These are phyloP conservation scores for Linum usitatissimum DNA, from an alignment of 345 rosid genomes.

Conservation along the genomic window DNA sequence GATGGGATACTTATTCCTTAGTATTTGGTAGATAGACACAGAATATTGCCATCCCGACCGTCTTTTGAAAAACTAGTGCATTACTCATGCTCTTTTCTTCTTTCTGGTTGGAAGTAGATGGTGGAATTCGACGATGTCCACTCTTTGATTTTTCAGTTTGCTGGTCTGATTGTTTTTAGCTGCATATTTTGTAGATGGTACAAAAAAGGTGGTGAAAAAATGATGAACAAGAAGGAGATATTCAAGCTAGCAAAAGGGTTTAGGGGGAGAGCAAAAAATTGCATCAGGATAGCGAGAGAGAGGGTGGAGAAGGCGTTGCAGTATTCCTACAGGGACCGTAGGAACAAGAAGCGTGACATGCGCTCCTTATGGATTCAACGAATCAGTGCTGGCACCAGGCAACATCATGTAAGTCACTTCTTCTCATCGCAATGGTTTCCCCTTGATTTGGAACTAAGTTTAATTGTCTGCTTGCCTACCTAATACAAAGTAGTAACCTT, in stretches of 20 bases:
- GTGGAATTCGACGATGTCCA: background rate
- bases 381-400: conserved; percentile 82
- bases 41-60: background rate
- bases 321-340: conserved; percentile 86
- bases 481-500: too few species aligned
- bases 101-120: background rate
- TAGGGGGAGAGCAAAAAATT: conserved; percentile 89
- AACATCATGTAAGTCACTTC: conserved; percentile 50
- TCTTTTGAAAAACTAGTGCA: background rate
- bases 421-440: background rate
- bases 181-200: background rate
- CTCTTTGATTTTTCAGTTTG: background rate
- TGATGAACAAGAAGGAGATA: conserved; percentile 79
- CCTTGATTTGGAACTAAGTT: background rate
- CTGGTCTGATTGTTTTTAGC: background rate
- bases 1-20: background rate
- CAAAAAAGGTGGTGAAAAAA: background rate
- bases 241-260: conserved; percentile 85
- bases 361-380: conserved; percentile 94
- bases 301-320: conserved; percentile 95
- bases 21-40: background rate
- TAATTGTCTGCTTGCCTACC: too few species aligned
- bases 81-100: background rate
- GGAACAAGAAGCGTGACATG: conserved; percentile 96
- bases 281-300: conserved; percentile 83